Conservation (phyloP, 179 eudicot genomes). For the Amaranthus tricolor region DNA sequence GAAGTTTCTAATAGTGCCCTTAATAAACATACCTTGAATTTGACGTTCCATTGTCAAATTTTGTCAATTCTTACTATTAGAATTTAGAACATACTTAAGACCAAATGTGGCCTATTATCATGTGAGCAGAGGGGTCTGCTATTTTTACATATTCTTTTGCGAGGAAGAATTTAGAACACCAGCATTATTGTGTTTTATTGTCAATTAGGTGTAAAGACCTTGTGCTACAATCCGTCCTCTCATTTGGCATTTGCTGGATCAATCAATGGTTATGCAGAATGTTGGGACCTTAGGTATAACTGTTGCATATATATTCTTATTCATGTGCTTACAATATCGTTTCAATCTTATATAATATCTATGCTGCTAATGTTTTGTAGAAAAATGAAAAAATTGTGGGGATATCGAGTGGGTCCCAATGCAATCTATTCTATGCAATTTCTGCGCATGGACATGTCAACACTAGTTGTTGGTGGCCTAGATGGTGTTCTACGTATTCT, state of each 20-base stretch:
- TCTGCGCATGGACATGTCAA: conserved; percentile 52
- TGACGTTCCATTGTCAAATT: no score
- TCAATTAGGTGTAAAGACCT: conserved; percentile 50
- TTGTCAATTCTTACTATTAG: neutral
- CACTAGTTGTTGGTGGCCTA: conserved; percentile 70
- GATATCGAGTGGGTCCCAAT: conserved; percentile 53
- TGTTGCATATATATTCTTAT: neutral
- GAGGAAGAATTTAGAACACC: neutral
- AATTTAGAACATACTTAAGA: neutral
- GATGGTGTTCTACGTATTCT: conserved; percentile 71
- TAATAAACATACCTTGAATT: no score
- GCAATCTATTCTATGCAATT: conserved; percentile 65
- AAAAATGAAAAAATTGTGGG: conserved; percentile 54
- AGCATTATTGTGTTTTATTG: conserved; percentile 16
- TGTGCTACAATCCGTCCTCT: conserved; percentile 67
- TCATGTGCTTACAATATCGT: conserved; percentile 1
- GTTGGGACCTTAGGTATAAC: conserved; percentile 87
- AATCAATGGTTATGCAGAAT: conserved; percentile 56
- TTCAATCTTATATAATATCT: conserved; percentile 1
- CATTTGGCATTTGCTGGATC: conserved; percentile 69
- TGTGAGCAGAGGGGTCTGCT: neutral
- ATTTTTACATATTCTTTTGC: neutral
- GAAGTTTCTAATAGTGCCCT: no score
- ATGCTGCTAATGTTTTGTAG: conserved; percentile 30
- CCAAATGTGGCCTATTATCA: neutral